These are phyloP conservation scores for Melampsora medusae DNA, from an alignment of 1,284 basidiomycete species.

Conservation along the genomic window DNA sequence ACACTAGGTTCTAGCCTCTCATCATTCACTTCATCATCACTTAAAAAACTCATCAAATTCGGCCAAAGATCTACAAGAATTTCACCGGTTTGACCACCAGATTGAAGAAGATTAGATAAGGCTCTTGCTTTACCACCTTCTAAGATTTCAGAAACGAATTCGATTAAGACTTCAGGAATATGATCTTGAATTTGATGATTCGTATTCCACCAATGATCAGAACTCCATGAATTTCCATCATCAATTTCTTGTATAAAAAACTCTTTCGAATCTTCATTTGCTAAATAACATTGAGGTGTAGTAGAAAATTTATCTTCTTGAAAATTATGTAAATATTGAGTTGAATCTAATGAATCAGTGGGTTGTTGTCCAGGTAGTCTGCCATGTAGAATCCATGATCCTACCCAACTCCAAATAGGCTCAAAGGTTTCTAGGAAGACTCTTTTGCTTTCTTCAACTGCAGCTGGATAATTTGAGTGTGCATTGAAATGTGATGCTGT, in stretches of 20 bases:
- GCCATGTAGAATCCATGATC: conserved; percentile 31
- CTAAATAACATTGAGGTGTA: neutral
- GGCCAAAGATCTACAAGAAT: too few species aligned
- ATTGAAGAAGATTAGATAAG: conserved; percentile 1
- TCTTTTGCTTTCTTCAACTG: conserved; percentile 17
- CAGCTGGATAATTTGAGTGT: conserved; percentile 6
- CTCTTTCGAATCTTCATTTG: neutral
- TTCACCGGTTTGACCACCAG: too few species aligned
- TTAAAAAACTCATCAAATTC: too few species aligned
- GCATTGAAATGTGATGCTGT: conserved; percentile 22
- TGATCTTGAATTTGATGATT: conserved; percentile 7
- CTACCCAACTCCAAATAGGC: conserved; percentile 30
- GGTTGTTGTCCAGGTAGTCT: conserved; percentile 9
- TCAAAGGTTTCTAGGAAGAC: conserved; percentile 22
- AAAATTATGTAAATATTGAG: too few species aligned
- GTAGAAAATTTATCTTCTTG: too few species aligned
- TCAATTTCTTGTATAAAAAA: conserved; percentile 14
- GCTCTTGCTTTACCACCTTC: conserved; percentile 34
- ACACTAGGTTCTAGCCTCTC: too few species aligned
- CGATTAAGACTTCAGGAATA: conserved; percentile 15
- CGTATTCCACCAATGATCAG: conserved; percentile 26
- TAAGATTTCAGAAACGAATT: conserved; percentile 22
- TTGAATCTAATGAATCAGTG: neutral
- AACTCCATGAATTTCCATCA: neutral
- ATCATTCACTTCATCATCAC: too few species aligned